These are phyloP conservation scores for Entrophospora sp. DNA, from an alignment of 192 early-diverging fungal species.

Conservation along the genomic window DNA sequence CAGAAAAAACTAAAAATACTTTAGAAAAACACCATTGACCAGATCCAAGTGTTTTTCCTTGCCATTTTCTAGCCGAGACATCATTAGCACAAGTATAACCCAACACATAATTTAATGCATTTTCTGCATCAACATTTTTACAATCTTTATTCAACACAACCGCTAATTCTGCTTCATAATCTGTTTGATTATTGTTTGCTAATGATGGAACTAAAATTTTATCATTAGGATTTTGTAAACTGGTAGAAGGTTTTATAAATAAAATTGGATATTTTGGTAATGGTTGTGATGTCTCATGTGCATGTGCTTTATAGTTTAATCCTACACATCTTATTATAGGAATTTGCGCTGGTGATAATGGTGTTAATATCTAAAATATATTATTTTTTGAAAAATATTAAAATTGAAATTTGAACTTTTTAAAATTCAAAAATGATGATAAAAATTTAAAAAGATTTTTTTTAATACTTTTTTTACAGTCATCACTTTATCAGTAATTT, in stretches of 20 bases:
- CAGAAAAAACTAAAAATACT: not conserved
- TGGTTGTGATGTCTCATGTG: constrained; percentile 40
- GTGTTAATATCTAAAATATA: constrained; percentile 35
- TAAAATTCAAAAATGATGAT: not conserved
- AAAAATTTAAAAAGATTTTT: not conserved
- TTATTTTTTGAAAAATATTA: constrained; percentile 12
- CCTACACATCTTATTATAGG: constrained; percentile 46
- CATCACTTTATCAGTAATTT: constrained; percentile 30
- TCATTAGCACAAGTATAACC: constrained; percentile 55
- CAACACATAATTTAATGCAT: constrained; percentile 44
- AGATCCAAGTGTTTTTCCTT: constrained; percentile 28
- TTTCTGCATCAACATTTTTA: constrained; percentile 37
- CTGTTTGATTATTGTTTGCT: constrained; percentile 41
- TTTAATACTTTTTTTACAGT: constrained; percentile 34
- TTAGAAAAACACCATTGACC: constrained; percentile 57
- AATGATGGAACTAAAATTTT: constrained; percentile 39
- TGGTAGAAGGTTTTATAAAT: constrained; percentile 45
- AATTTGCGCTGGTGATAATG: constrained; percentile 26
- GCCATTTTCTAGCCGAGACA: constrained; percentile 52
- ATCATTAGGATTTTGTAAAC: constrained; percentile 36
- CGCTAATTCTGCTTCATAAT: constrained; percentile 56
- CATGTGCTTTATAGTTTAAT: constrained; percentile 51
- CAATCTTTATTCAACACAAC: constrained; percentile 50
- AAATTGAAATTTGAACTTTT: not conserved
- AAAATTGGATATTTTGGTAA: constrained; percentile 44